Percentiles rank a stretch among this genome's conserved stretches.
Conservation (phyloP, 2,329 filamentous ascomycete species). For the Rhynchosporium graminicola region DNA sequence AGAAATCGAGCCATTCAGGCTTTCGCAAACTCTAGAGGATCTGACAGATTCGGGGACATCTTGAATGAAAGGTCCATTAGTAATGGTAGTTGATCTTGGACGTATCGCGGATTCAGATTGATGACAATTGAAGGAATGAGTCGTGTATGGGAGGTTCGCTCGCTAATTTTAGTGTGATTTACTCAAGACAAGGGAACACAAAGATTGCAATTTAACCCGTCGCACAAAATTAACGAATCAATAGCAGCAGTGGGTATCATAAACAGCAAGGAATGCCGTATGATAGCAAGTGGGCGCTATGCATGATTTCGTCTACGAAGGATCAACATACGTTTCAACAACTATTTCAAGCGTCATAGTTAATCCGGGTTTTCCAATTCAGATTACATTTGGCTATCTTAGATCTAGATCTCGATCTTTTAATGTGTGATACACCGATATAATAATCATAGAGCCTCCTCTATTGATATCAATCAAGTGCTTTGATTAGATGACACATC, state of each 20-base stretch:
- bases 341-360: conserved; percentile 8
- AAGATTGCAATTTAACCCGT: too few relatives aligned
- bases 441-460: not conserved
- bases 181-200: not conserved
- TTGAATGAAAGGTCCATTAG: conserved; percentile 1
- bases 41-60: not conserved
- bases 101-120: not conserved
- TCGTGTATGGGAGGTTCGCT: not conserved
- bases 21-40: not conserved
- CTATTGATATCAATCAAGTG: not conserved
- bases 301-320: conserved; percentile 19
- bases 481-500: conserved; percentile 8
- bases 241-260: conserved; percentile 15
- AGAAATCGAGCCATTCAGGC: conserved; percentile 3
- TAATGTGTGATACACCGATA: conserved; percentile 14
- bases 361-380: conserved; percentile 1
- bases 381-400: not conserved
- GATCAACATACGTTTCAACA: conserved; percentile 24
- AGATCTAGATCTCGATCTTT: not conserved
- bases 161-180: conserved; percentile 1
- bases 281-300: conserved; percentile 4
- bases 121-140: not conserved
- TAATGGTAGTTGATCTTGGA: not conserved
- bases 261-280: conserved; percentile 1
- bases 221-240: conserved; percentile 9